Evolutionary conservation across 257 asterid genomes (phyloP).

Genomic region (Solanum appendiculatum): DNA sequence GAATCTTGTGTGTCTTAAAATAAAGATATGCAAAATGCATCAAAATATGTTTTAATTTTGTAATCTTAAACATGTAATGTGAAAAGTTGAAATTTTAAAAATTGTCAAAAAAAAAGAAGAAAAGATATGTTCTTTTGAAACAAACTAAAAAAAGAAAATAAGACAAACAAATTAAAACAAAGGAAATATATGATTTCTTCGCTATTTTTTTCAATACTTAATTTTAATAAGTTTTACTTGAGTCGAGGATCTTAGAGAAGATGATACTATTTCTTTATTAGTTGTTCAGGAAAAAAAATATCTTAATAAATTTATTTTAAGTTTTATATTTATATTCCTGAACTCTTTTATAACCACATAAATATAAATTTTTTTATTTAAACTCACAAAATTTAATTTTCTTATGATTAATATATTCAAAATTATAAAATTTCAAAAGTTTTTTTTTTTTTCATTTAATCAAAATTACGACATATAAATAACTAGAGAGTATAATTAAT

Average conservation of each 20-base stretch:
- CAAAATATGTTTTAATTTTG: too few relatives aligned
- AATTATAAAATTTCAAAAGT: neutral
- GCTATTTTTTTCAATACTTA: neutral
- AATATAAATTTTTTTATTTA: neutral
- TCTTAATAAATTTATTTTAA: neutral
- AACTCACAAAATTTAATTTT: neutral
- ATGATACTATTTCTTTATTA: neutral
- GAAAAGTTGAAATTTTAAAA: neutral
- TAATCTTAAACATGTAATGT: neutral
- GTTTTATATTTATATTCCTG: neutral
- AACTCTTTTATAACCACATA: neutral
- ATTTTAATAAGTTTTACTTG: too few relatives aligned
- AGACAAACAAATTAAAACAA: neutral
- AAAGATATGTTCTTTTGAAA: too few relatives aligned
- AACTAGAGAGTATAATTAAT: neutral
- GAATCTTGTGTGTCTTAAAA: too few relatives aligned
- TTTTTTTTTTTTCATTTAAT: neutral
- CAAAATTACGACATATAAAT: neutral
- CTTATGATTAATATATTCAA: neutral
- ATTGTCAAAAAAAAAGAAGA: too few relatives aligned
- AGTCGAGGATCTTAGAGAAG: neutral
- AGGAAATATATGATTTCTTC: too few relatives aligned
- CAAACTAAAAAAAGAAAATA: neutral
- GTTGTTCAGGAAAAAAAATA: neutral
- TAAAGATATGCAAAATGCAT: neutral